phyloP scores from a whole-genome alignment of 805 yeast genomes.

The Komagataella kurtzmanii region DNA sequence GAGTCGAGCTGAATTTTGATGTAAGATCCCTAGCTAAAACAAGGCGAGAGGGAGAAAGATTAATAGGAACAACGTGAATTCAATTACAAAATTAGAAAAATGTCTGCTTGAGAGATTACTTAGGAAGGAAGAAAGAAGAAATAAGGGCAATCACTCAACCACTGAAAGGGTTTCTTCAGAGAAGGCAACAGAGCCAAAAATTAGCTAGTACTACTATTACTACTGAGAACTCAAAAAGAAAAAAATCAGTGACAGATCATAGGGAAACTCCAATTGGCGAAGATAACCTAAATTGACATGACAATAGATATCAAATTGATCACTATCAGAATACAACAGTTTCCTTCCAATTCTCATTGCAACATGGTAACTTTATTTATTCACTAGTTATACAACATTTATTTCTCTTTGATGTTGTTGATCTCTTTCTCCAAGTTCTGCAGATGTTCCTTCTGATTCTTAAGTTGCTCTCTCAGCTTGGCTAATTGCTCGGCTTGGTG shows the following conservation, averaged over 20 bases:
- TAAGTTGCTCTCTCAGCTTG: slow-evolving; percentile 60
- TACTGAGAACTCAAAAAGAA: background rate
- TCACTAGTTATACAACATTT: background rate
- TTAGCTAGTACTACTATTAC: background rate
- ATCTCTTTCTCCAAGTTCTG: slow-evolving; percentile 35
- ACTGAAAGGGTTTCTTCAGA: background rate
- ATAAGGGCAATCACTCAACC: background rate
- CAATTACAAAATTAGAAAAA: background rate
- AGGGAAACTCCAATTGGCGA: background rate
- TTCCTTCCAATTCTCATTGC: background rate
- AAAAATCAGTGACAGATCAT: background rate
- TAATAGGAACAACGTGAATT: background rate
- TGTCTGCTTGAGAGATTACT: background rate
- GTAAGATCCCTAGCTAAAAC: background rate
- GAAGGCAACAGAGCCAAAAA: background rate
- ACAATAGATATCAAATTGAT: background rate
- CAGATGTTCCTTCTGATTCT: slow-evolving; percentile 54
- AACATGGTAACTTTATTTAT: background rate
- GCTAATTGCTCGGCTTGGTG: slow-evolving; percentile 84
- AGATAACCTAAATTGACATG: background rate
- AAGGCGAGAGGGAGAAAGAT: background rate
- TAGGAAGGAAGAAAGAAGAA: background rate
- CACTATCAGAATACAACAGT: background rate
- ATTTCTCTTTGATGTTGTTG: slow-evolving; percentile 32
- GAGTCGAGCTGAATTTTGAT: background rate